Evolutionary conservation across 495 filamentous ascomycete species (phyloP), one percentile per base, ranked within the genome.

Genomic region (Oleoguttula mirabilis): DNA sequence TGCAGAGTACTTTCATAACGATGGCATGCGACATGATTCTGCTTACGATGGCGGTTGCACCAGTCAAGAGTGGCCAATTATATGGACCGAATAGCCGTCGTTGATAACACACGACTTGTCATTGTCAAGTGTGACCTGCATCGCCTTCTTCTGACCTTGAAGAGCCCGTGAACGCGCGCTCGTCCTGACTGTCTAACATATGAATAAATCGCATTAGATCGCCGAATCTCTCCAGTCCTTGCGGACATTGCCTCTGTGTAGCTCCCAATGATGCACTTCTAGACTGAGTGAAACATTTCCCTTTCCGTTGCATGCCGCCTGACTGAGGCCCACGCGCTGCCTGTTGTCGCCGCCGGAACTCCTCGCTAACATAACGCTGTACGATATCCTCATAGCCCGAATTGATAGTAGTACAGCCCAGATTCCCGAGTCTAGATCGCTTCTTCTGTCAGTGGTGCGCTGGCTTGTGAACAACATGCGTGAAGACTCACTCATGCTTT

Each of bases 401-500:
- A 30, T 3, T 10, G 16, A 43, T 43, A 20, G 20, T 36, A 39
- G 14, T 39, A 20, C 5, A 10, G 7, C 32, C 10, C 12, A 10
- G 32, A 10, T 7, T 15, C 32, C 8, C 16, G 7, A 19, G 16
- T n/a, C 25, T 28, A 7, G 25, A 28, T n/a, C 7, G 7, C 32
- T 10, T 14, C 27, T 35, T 10, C 7, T 35, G 32, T 21, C 7
- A 35, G 7, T 15, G 25, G 7, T 7, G 7, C 7, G 7, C 25
- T 28, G 7, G n/a, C 7, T 7, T 28, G n/a, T 35, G 6, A 35
- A 42, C 12, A 17, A 5, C 16, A 24, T 8, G 6, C 4, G 30
- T 20, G 4, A 10, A 34, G 14, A 32, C 25, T 33, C 51, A 24
- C 17, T 36, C 16, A 76, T 54, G 69, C 72, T 37, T 70, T 76